These are phyloP conservation scores for Sphaceloma murrayae DNA, from an alignment of 2,329 filamentous ascomycete species.

Conservation along the genomic window DNA sequence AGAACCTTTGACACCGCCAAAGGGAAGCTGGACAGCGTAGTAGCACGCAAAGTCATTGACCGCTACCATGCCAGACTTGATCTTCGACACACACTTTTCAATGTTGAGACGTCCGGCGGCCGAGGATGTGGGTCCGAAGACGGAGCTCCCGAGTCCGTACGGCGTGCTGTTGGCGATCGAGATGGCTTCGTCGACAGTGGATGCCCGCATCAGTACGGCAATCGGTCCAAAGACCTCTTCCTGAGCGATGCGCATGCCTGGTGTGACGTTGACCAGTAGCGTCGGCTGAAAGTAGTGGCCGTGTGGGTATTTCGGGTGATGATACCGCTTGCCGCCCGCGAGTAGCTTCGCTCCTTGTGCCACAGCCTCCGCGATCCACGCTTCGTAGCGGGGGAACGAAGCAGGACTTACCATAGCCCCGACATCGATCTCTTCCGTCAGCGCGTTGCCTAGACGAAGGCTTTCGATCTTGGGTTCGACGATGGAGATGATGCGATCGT, in stretches of 20 bases:
- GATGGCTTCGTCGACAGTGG: slow-evolving; percentile 58
- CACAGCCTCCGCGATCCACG: slow-evolving; percentile 68
- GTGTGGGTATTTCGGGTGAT: slow-evolving; percentile 61
- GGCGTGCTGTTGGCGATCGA: slow-evolving; percentile 70
- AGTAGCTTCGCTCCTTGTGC: slow-evolving; percentile 68
- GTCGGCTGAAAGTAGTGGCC: slow-evolving; percentile 93
- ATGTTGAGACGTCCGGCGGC: slow-evolving; percentile 49
- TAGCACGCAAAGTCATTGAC: slow-evolving; percentile 93
- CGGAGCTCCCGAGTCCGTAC: slow-evolving; percentile 79
- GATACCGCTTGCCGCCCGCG: slow-evolving; percentile 62
- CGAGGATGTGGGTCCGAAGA: slow-evolving; percentile 56
- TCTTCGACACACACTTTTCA: slow-evolving; percentile 52
- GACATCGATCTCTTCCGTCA: slow-evolving; percentile 59
- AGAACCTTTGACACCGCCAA: slow-evolving; percentile 81
- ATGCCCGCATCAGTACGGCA: slow-evolving; percentile 71
- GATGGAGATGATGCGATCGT: slow-evolving; percentile 59
- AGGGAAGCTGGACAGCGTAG: slow-evolving; percentile 90
- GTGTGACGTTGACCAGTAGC: slow-evolving; percentile 78
- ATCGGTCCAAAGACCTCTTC: slow-evolving; percentile 90
- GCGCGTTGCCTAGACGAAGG: slow-evolving; percentile 64
- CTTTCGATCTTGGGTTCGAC: slow-evolving; percentile 64
- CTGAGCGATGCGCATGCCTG: slow-evolving; percentile 75
- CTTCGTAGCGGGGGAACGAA: slow-evolving; percentile 66
- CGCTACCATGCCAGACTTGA: slow-evolving; percentile 81
- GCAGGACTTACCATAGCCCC: slow-evolving; percentile 81